Evolutionary conservation across 805 yeast species (phyloP).

Genomic region (Ogataea chonburiensis): DNA sequence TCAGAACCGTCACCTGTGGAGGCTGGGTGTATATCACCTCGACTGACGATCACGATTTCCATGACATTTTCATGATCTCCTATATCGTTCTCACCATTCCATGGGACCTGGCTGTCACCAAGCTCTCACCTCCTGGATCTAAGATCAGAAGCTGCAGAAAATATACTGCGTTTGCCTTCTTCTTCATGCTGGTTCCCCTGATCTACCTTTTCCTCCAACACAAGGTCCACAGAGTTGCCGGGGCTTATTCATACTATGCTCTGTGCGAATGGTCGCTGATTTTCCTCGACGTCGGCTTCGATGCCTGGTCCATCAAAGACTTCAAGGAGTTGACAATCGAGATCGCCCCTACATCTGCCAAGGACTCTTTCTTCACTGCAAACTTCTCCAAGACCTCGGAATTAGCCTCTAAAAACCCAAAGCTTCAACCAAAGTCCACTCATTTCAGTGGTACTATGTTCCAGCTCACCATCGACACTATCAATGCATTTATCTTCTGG

Average conservation of each 20-base stretch:
- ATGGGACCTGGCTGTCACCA: constrained; percentile 71
- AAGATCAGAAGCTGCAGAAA: constrained; percentile 50
- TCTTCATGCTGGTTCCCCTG: constrained; percentile 73
- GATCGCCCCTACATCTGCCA: constrained; percentile 28
- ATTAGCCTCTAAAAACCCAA: constrained; percentile 1
- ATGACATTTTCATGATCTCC: constrained; percentile 91
- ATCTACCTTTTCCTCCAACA: constrained; percentile 90
- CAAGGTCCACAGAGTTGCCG: constrained; percentile 80
- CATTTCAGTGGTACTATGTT: constrained; percentile 28
- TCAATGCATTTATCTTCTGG: constrained; percentile 84
- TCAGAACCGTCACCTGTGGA: constrained; percentile 95
- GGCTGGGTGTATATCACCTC: constrained; percentile 98
- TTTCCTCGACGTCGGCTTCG: constrained; percentile 79
- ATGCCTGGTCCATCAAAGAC: constrained; percentile 72
- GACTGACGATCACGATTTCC: constrained; percentile 95
- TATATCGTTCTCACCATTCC: constrained; percentile 89
- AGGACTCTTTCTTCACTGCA: constrained; percentile 27
- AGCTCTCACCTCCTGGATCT: constrained; percentile 46
- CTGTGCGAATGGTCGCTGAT: constrained; percentile 93
- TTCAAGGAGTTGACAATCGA: constrained; percentile 60
- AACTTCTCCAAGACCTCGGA: constrained; percentile 18
- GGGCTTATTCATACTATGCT: constrained; percentile 95
- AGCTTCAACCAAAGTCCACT: constrained; percentile 22
- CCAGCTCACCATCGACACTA: constrained; percentile 43
- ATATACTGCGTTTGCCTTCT: constrained; percentile 58